Conservation (phyloP, 2,329 filamentous ascomycete genomes). For the Pseudogymnoascus sp. region DNA sequence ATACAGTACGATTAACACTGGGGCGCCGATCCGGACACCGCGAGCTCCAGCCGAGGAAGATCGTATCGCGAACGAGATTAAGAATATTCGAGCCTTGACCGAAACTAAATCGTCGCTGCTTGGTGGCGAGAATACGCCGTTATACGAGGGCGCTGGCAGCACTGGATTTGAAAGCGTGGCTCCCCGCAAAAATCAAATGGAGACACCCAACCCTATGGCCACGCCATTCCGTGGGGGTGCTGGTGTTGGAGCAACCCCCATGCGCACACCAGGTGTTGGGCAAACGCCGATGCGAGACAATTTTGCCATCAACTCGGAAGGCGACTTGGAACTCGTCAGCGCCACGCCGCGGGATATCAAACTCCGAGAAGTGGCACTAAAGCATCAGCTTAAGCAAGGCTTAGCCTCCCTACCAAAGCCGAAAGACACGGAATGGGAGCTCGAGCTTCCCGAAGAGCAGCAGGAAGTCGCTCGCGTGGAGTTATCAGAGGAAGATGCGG, state of each 20-base stretch:
- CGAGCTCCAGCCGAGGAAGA: slow-evolving; percentile 88
- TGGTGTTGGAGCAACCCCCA: slow-evolving; percentile 59
- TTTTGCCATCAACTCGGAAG: slow-evolving; percentile 70
- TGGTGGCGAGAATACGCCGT: slow-evolving; percentile 85
- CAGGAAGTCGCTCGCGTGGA: slow-evolving; percentile 48
- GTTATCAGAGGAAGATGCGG: slow-evolving; percentile 50
- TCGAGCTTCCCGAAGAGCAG: slow-evolving; percentile 81
- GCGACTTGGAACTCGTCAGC: slow-evolving; percentile 56
- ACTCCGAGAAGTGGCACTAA: slow-evolving; percentile 59
- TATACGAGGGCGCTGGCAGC: slow-evolving; percentile 72
- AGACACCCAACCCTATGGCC: slow-evolving; percentile 93
- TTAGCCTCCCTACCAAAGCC: slow-evolving; percentile 84
- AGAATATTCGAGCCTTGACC: slow-evolving; percentile 84
- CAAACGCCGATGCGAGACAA: slow-evolving; percentile 81
- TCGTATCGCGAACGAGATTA: slow-evolving; percentile 91
- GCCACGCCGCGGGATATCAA: slow-evolving; percentile 72
- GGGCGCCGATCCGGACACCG: slow-evolving; percentile 84
- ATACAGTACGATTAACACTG: slow-evolving; percentile 72
- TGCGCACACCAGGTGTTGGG: slow-evolving; percentile 53
- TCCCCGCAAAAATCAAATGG: slow-evolving; percentile 68
- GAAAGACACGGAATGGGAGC: slow-evolving; percentile 88
- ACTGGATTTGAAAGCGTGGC: slow-evolving; percentile 83
- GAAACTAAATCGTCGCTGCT: slow-evolving; percentile 90
- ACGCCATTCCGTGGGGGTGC: slow-evolving; percentile 67
- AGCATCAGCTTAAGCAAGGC: slow-evolving; percentile 59